Evolutionary conservation across 2,329 filamentous ascomycete genomes (phyloP).

Genomic region (Davidsoniella virescens): DNA sequence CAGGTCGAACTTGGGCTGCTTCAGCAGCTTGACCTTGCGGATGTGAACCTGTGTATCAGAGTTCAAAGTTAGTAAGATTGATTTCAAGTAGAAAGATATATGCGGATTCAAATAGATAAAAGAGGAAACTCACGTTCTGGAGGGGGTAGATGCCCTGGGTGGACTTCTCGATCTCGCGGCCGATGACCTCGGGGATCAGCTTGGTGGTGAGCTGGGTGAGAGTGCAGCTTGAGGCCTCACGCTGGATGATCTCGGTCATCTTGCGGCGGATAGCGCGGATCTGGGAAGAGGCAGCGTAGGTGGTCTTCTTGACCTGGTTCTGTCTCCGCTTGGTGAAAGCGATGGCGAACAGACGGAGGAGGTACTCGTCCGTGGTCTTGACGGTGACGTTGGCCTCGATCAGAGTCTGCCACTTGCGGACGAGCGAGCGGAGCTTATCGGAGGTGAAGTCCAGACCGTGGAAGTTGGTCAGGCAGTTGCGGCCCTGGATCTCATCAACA

Average conservation of each 20-base stretch:
- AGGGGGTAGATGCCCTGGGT: constrained; percentile 99
- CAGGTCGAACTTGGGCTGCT: constrained; percentile 97
- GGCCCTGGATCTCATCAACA: constrained; percentile 97
- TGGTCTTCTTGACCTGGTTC: constrained; percentile 99
- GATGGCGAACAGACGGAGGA: constrained; percentile 96
- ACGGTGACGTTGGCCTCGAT: constrained; percentile 99
- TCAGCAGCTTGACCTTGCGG: constrained; percentile 99
- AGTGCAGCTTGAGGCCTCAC: constrained; percentile 87
- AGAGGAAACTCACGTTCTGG: constrained; percentile 62
- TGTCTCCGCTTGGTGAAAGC: constrained; percentile 98
- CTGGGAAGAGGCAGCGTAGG: constrained; percentile 91
- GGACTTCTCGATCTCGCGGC: constrained; percentile 98
- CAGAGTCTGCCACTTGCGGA: constrained; percentile 98
- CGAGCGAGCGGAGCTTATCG: constrained; percentile 97
- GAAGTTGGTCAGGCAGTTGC: constrained; percentile 99
- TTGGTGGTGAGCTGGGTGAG: constrained; percentile 94
- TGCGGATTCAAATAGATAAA: not conserved
- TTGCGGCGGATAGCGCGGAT: constrained; percentile 97
- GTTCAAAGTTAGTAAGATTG: constrained; percentile 17
- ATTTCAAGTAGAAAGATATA: not conserved
- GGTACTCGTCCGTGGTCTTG: constrained; percentile 99
- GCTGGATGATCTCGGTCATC: constrained; percentile 98
- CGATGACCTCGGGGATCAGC: constrained; percentile 98
- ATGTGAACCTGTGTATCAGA: constrained; percentile 70
- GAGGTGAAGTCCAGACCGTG: constrained; percentile 99